Conservation (phyloP, 106 monocot genomes). For the Platanthera guangdongensis region DNA sequence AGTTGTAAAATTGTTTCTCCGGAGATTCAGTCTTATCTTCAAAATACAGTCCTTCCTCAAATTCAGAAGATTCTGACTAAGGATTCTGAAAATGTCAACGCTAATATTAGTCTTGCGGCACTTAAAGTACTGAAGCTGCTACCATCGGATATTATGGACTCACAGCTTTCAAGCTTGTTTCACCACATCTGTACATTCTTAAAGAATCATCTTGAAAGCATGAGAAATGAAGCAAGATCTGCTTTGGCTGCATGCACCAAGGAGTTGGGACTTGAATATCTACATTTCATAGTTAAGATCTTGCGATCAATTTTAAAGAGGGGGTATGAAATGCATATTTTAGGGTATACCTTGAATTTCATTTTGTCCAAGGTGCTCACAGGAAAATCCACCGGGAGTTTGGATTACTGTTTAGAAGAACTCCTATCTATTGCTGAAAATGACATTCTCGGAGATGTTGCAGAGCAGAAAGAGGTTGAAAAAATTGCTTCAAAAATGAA, state of each 20-base stretch:
- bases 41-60: constrained; percentile 46
- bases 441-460: constrained; percentile 88
- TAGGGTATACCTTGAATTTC: constrained; percentile 83
- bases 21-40: constrained; percentile 41
- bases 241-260: constrained; percentile 68
- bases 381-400: constrained; percentile 24
- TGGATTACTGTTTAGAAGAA: constrained; percentile 93
- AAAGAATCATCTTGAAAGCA: constrained; percentile 68
- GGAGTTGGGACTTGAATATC: constrained; percentile 60
- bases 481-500: constrained; percentile 98
- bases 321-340: constrained; percentile 85
- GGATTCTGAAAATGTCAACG: constrained; percentile 76
- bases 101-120: constrained; percentile 57
- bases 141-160: constrained; percentile 52
- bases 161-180: constrained; percentile 68
- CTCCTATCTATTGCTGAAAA: constrained; percentile 55
- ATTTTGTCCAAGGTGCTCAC: constrained; percentile 46
- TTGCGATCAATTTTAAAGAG: constrained; percentile 68
- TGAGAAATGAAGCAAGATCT: constrained; percentile 81
- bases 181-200: constrained; percentile 72
- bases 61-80: constrained; percentile 46
- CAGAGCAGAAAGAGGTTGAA: constrained; percentile 83
- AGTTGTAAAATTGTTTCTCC: constrained; percentile 12
- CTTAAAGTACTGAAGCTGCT: constrained; percentile 81
- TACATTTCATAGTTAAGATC: constrained; percentile 61